Evolutionary conservation across 495 filamentous ascomycete species (phyloP).

Genomic region (Jackrogersella multiformis): DNA sequence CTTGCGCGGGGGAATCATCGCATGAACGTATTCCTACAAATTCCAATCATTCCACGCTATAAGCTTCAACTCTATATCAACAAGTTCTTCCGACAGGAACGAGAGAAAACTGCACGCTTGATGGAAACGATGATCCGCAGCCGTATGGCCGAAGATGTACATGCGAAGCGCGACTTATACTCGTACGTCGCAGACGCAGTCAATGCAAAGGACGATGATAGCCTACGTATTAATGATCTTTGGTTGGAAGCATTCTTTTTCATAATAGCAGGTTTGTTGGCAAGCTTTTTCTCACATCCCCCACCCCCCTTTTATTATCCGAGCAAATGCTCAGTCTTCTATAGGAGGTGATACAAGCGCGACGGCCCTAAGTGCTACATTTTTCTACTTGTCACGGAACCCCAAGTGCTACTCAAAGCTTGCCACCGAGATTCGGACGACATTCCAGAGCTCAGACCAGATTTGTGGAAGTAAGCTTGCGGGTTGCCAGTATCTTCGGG

Average conservation of each 20-base stretch:
- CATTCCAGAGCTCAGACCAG: conserved; percentile 50
- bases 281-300: not conserved
- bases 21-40: conserved; percentile 19
- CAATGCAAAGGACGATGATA: conserved; percentile 36
- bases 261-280: conserved; percentile 25
- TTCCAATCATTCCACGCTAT: conserved; percentile 7
- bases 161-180: conserved; percentile 34
- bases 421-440: conserved; percentile 49
- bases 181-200: conserved; percentile 55
- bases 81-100: conserved; percentile 11
- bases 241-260: conserved; percentile 30
- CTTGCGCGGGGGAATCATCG: conserved; percentile 1
- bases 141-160: conserved; percentile 16
- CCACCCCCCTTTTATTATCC: too few species aligned
- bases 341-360: conserved; percentile 60
- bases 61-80: conserved; percentile 14
- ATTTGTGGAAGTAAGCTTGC: conserved; percentile 57
- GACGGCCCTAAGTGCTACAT: conserved; percentile 55
- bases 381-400: conserved; percentile 67
- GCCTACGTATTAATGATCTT: conserved; percentile 13
- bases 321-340: not conserved
- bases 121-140: conserved; percentile 30
- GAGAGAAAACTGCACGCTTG: conserved; percentile 18
- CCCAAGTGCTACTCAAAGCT: conserved; percentile 52
- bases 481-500: conserved; percentile 57